Evolutionary conservation across 306 rosid genomes (phyloP).

Genomic region (Fragaria vesca): DNA sequence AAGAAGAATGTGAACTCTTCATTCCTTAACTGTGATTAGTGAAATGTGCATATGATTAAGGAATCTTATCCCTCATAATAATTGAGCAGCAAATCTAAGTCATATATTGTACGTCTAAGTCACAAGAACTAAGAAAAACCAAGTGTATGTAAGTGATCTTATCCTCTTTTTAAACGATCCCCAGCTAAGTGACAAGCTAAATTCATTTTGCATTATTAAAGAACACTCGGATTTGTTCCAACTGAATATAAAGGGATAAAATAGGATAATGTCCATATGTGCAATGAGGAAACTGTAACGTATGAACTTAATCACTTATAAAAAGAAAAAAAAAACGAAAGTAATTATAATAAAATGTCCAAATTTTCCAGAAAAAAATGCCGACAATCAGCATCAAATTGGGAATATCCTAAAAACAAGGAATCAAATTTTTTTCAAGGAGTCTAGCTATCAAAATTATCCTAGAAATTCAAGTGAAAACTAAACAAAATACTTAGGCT

Average conservation of each 20-base stretch:
- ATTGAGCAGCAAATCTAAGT: constrained; percentile 26
- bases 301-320: background rate
- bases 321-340: background rate
- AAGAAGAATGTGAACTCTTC: constrained; percentile 11
- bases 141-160: background rate
- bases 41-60: constrained; percentile 25
- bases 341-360: background rate
- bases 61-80: constrained; percentile 44
- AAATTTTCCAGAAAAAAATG: constrained; percentile 3
- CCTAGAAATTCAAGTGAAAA: background rate
- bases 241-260: background rate
- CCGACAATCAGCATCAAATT: background rate
- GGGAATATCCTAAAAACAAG: background rate
- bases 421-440: background rate
- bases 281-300: constrained; percentile 3
- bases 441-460: background rate
- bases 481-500: background rate
- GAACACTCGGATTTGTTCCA: background rate
- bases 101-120: constrained; percentile 9
- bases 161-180: background rate
- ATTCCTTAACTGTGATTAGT: constrained; percentile 4
- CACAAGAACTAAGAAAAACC: background rate
- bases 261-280: background rate
- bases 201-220: constrained; percentile 3
- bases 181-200: constrained; percentile 5